Percentiles rank a stretch among this genome's conserved stretches.
Evolutionary conservation across 108 stramenopile genomes (phyloP).

Genomic region (Cylindrotheca closterium): DNA sequence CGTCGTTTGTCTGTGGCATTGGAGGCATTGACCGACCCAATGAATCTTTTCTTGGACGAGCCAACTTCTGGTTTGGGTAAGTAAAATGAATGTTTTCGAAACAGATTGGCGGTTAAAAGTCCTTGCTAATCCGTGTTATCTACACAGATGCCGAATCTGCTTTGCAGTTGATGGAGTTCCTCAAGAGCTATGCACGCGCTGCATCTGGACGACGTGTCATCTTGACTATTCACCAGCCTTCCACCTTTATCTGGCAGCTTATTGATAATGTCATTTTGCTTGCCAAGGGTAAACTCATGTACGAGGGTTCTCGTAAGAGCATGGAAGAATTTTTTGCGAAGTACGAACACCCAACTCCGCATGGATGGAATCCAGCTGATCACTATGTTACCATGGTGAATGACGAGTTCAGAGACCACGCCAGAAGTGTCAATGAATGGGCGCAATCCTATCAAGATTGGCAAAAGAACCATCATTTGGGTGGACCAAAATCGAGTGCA

Average conservation of each 20-base stretch:
- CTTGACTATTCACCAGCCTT: conserved; percentile 55
- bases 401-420: conserved; percentile 44
- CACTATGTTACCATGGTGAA: conserved; percentile 38
- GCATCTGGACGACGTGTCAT: conserved; percentile 45
- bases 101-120: too few relatives aligned
- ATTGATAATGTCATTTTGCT: conserved; percentile 58
- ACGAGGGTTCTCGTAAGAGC: conserved; percentile 39
- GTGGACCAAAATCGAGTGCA: too few relatives aligned
- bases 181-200: conserved; percentile 39
- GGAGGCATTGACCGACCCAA: conserved; percentile 46
- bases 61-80: too few relatives aligned
- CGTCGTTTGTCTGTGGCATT: conserved; percentile 72
- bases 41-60: too few relatives aligned
- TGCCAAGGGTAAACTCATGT: conserved; percentile 46
- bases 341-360: conserved; percentile 39
- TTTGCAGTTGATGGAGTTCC: conserved; percentile 56
- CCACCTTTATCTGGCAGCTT: conserved; percentile 47
- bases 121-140: too few relatives aligned
- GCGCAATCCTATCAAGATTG: conserved; percentile 15
- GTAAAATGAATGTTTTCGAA: too few relatives aligned
- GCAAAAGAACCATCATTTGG: conserved; percentile 9
- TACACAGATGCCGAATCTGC: conserved; percentile 45
- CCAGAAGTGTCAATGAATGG: conserved; percentile 40
- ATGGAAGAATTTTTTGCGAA: conserved; percentile 56
- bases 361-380: conserved; percentile 53